phyloP scores from a whole-genome alignment of 1,284 basidiomycete species.

The Rhodotorula mucilaginosa region DNA sequence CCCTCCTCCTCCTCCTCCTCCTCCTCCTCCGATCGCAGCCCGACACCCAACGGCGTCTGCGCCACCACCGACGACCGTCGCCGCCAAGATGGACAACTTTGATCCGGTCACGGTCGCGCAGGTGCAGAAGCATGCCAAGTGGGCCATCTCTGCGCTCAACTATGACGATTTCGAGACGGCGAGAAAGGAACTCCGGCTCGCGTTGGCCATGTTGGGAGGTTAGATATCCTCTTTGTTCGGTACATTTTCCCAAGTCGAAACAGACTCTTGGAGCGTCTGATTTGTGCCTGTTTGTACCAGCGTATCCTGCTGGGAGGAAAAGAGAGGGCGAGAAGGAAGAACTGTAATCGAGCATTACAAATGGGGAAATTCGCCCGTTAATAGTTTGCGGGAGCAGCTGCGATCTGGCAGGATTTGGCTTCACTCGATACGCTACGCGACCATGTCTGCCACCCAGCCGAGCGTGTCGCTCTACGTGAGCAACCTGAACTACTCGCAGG shows the following conservation, averaged over 20 bases:
- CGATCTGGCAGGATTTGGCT: not conserved
- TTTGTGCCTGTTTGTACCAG: too few relatives aligned
- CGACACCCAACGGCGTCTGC: not conserved
- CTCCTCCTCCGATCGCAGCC: not conserved
- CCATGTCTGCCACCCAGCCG: constrained; percentile 55
- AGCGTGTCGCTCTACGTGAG: constrained; percentile 87
- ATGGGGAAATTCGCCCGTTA: too few relatives aligned
- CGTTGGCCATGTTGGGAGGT: constrained; percentile 67
- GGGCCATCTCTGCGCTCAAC: constrained; percentile 85
- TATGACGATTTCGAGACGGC: constrained; percentile 87
- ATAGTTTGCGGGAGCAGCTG: not conserved
- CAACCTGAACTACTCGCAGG: constrained; percentile 81
- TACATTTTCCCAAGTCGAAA: too few relatives aligned
- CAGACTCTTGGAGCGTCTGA: not conserved
- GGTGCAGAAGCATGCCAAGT: constrained; percentile 83
- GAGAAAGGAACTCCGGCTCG: constrained; percentile 69
- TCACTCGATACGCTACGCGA: not conserved
- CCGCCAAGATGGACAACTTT: constrained; percentile 61
- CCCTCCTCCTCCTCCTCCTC: not conserved
- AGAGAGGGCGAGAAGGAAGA: too few relatives aligned
- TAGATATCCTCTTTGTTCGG: constrained; percentile 22
- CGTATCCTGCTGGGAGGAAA: too few relatives aligned
- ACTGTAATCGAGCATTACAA: too few relatives aligned
- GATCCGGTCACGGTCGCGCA: constrained; percentile 65
- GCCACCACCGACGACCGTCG: constrained; percentile 47